Evolutionary conservation across 345 rosid species (phyloP), one percentile per base, ranked within the genome.

Genomic region (Eucalyptus virginea): DNA sequence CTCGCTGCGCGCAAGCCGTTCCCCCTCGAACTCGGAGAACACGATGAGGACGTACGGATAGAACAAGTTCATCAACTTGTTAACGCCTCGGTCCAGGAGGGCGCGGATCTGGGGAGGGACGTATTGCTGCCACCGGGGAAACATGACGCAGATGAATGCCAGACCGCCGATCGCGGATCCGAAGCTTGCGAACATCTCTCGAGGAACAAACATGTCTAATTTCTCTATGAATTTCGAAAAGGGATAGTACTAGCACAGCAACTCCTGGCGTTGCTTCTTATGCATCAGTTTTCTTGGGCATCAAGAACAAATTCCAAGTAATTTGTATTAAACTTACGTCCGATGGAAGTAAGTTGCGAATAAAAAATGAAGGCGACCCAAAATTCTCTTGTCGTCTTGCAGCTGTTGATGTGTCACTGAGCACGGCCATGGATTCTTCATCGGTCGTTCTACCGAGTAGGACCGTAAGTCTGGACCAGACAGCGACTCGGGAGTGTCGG

Each of bases 11-110:
- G 62, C 88, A 80, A 92, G 90, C 26, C 86, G 88, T 47, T 92
- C 91, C 58, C 93, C 94, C 5, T 90, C 87, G 87, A 87, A 92
- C 51, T 95, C 94, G 32, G 90, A 65, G 83, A 95, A 95, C 5
- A 60, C 91, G 72, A 95, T 93, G 32, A 92, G 81, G 47, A 94
- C 91, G 87, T 92, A 94, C 56, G 94, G 96, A 67, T 93, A 86
- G 51, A 92, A 85, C 40, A 87, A 81, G 65, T 88, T 28, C 50
- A 89, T 51, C 40, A 92, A 28, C 52, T 67, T 90, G 24, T 87
- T 90, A 21, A 88, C 3, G 77, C 87, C 87, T 58, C 90, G 87
- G 44, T 89, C 89, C 21, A 92, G 14, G 87, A 88, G 54, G 87
- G 3, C 30, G n/a, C 90, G 88, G 13, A 92, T 45, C 11, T 90